Evolutionary conservation across 208 protist genomes (phyloP).

Genomic region (Phytomonas francai): DNA sequence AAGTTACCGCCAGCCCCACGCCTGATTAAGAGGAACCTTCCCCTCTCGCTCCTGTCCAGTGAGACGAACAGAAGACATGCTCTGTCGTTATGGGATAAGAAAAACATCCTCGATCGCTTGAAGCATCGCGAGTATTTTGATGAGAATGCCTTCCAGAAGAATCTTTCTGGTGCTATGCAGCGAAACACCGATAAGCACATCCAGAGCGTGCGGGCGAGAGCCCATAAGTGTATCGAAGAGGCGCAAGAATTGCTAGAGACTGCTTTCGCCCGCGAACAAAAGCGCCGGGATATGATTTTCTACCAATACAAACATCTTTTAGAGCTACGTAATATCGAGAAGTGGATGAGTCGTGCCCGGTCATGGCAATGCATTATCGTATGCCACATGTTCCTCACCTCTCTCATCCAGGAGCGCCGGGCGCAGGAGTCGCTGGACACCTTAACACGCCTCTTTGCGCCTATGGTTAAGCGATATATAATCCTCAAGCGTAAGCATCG

Average conservation of each 20-base stretch:
- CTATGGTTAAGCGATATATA: constrained; percentile 54
- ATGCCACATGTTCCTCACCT: constrained; percentile 78
- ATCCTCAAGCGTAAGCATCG: constrained; percentile 24
- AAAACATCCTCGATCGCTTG: constrained; percentile 42
- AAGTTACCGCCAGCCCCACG: constrained; percentile 33
- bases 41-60: constrained; percentile 20
- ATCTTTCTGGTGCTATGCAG: constrained; percentile 21
- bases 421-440: constrained; percentile 64
- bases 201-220: constrained; percentile 20
- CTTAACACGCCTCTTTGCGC: constrained; percentile 55
- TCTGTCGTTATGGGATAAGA: constrained; percentile 57
- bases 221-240: constrained; percentile 13
- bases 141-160: constrained; percentile 43
- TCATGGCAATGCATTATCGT: constrained; percentile 72
- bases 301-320: constrained; percentile 51
- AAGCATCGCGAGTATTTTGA: constrained; percentile 14
- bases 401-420: constrained; percentile 66
- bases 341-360: constrained; percentile 33
- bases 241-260: constrained; percentile 2
- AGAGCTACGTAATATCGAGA: constrained; percentile 45
- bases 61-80: constrained; percentile 12
- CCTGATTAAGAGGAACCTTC: constrained; percentile 14
- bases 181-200: constrained; percentile 47
- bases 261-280: constrained; percentile 23
- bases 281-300: constrained; percentile 41